Conservation (phyloP, 1,284 basidiomycete genomes). For the Puccinia polysora region DNA sequence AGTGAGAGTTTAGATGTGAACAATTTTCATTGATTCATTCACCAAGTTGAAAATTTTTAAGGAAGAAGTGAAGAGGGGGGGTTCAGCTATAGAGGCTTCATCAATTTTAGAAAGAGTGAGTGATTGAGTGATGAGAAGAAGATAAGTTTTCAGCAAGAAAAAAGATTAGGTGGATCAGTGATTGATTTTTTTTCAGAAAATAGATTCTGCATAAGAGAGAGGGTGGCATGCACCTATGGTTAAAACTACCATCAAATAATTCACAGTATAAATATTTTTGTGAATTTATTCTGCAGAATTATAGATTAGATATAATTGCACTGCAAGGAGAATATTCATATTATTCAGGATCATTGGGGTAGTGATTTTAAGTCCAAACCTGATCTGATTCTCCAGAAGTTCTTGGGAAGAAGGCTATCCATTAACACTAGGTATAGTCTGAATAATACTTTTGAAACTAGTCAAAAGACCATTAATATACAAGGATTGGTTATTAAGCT, state of each 20-base stretch:
- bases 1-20: too few relatives aligned
- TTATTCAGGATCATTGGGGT: constrained; percentile 40
- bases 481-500: constrained; percentile 25
- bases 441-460: constrained; percentile 25
- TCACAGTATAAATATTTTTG: background rate
- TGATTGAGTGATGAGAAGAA: too few relatives aligned
- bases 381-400: constrained; percentile 25
- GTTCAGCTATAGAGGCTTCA: too few relatives aligned
- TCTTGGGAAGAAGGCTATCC: background rate
- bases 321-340: constrained; percentile 17
- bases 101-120: too few relatives aligned
- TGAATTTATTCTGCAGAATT: background rate
- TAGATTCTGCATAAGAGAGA: too few relatives aligned
- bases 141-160: too few relatives aligned
- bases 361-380: constrained; percentile 38
- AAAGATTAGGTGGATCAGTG: too few relatives aligned
- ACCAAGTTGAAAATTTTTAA: too few relatives aligned
- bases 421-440: background rate
- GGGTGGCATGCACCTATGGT: constrained; percentile 27
- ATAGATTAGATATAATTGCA: constrained; percentile 27
- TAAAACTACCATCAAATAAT: constrained; percentile 34
- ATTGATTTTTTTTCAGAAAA: too few relatives aligned
- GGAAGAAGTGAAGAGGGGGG: too few relatives aligned
- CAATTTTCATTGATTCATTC: too few relatives aligned
- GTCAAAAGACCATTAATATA: constrained; percentile 37